Percentiles rank a stretch among this genome's conserved stretches.
Conservation (phyloP, 441 rosid genomes). For the Daphne laureola region DNA sequence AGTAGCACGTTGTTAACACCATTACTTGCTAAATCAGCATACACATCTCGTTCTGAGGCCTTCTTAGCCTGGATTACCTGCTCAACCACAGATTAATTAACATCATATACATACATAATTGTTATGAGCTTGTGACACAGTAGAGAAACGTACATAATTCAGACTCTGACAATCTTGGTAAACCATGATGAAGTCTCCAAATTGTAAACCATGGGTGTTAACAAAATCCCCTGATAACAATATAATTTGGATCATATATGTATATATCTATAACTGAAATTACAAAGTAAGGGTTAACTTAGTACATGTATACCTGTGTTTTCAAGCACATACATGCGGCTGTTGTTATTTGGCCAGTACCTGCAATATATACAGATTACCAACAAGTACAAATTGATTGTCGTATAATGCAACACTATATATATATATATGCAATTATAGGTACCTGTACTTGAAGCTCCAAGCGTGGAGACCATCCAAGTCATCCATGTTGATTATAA, state of each 20-base stretch:
- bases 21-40: constrained; percentile 38
- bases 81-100: neutral
- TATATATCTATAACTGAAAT: neutral
- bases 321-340: constrained; percentile 94
- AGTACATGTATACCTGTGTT: constrained; percentile 58
- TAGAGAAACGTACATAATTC: constrained; percentile 69
- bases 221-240: constrained; percentile 92
- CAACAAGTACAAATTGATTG: neutral
- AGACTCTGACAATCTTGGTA: constrained; percentile 53
- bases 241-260: no score
- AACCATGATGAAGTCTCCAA: constrained; percentile 78
- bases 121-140: no score
- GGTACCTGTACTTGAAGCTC: constrained; percentile 91
- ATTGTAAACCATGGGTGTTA: constrained; percentile 63
- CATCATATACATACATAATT: no score
- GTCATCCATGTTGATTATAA: constrained; percentile 67
- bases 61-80: constrained; percentile 90
- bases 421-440: neutral
- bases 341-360: constrained; percentile 98
- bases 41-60: constrained; percentile 60
- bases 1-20: constrained; percentile 40
- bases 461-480: constrained; percentile 72
- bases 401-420: no score
- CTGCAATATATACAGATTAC: constrained; percentile 33
- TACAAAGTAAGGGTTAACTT: neutral